These are phyloP conservation scores for Exophiala sp. DNA, from an alignment of 2,329 filamentous ascomycete species.

Conservation along the genomic window DNA sequence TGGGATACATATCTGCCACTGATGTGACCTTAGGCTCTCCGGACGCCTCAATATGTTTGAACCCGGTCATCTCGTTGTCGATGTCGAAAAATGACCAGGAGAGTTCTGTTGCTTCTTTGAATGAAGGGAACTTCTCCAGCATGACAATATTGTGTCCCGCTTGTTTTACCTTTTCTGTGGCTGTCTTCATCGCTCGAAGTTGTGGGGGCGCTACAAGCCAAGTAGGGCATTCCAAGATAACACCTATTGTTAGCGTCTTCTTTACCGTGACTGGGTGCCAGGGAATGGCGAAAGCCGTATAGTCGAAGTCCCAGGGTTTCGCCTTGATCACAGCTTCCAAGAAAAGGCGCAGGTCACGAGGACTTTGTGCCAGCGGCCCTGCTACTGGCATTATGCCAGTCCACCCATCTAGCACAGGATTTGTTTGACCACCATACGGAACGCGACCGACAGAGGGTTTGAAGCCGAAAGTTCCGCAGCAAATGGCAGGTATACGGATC, in stretches of 20 bases:
- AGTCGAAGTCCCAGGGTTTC: conserved; percentile 40
- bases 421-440: conserved; percentile 52
- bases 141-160: conserved; percentile 50
- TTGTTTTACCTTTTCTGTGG: conserved; percentile 32
- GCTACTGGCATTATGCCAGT: conserved; percentile 49
- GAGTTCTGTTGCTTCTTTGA: conserved; percentile 14
- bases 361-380: conserved; percentile 39
- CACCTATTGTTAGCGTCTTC: conserved; percentile 32
- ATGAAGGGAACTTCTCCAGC: conserved; percentile 19
- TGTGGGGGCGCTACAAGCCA: conserved; percentile 38
- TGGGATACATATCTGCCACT: conserved; percentile 18
- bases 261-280: conserved; percentile 41
- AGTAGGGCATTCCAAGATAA: conserved; percentile 39
- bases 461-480: conserved; percentile 50
- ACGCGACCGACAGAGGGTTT: conserved; percentile 49
- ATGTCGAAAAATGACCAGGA: conserved; percentile 15
- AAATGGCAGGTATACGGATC: conserved; percentile 48
- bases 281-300: conserved; percentile 50
- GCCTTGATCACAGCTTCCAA: conserved; percentile 37
- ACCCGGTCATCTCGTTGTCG: conserved; percentile 19
- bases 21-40: conserved; percentile 21
- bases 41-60: conserved; percentile 32
- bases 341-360: conserved; percentile 24
- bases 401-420: conserved; percentile 47
- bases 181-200: conserved; percentile 37